A percentile compares a stretch with the other conserved stretches of the same genome.
These are phyloP conservation scores for Fusarium ambrosium DNA, from an alignment of 2,329 filamentous ascomycete genomes.

Conservation along the genomic window DNA sequence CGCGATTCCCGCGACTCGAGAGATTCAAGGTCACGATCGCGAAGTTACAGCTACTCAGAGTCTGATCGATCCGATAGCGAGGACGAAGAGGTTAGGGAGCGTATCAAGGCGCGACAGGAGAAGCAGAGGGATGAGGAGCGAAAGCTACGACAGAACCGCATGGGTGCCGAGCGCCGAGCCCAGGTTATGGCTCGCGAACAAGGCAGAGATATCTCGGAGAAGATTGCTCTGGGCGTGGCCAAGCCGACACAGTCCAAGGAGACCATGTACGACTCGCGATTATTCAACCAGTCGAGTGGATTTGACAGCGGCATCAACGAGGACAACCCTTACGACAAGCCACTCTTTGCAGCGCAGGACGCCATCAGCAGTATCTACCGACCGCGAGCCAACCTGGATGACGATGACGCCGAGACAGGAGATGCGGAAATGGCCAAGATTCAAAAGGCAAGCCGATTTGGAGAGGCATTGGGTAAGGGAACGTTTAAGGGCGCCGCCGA, in stretches of 20 bases:
- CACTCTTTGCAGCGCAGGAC: slow-evolving; percentile 94
- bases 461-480: slow-evolving; percentile 87
- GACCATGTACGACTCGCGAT: slow-evolving; percentile 94
- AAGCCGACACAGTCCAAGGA: slow-evolving; percentile 94
- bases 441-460: slow-evolving; percentile 85
- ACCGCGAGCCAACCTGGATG: slow-evolving; percentile 79
- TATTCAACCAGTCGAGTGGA: slow-evolving; percentile 95
- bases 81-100: slow-evolving; percentile 78
- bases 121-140: slow-evolving; percentile 86
- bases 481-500: slow-evolving; percentile 91
- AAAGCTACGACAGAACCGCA: slow-evolving; percentile 91
- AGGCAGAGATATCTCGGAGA: slow-evolving; percentile 96
- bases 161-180: slow-evolving; percentile 92
- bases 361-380: slow-evolving; percentile 95
- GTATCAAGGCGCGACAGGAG: slow-evolving; percentile 83
- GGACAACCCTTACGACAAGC: slow-evolving; percentile 97
- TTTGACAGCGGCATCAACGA: slow-evolving; percentile 96
- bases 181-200: slow-evolving; percentile 96
- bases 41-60: slow-evolving; percentile 67
- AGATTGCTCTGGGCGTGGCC: slow-evolving; percentile 92
- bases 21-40: slow-evolving; percentile 57
- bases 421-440: slow-evolving; percentile 90
- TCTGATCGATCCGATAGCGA: slow-evolving; percentile 69
- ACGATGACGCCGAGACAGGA: slow-evolving; percentile 83
- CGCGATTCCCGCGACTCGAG: slow-evolving; percentile 56